Percentiles rank a stretch among this genome's conserved stretches.
Evolutionary conservation across 768 basidiomycete genomes (phyloP).

Genomic region (Mycena albidolilacea): DNA sequence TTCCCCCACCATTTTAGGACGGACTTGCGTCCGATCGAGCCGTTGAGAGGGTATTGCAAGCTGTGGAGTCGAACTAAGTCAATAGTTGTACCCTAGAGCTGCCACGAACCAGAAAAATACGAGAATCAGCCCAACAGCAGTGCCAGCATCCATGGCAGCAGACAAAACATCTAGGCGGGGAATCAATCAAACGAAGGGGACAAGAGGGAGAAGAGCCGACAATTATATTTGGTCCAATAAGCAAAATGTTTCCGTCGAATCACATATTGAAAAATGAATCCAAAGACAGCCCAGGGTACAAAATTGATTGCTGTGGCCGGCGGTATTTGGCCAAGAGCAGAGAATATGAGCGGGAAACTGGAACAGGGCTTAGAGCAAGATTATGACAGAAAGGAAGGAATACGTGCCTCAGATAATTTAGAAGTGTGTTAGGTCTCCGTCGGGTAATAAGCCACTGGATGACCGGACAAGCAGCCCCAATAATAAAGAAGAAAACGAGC

Average conservation of each 20-base stretch:
- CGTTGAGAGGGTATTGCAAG: constrained; percentile 62
- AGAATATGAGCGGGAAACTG: constrained; percentile 78
- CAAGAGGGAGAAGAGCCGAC: constrained; percentile 52
- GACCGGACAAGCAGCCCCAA: constrained; percentile 78
- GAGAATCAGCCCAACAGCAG: constrained; percentile 74
- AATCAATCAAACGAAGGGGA: neutral
- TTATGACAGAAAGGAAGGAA: neutral
- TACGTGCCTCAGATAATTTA: constrained; percentile 78
- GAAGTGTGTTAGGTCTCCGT: constrained; percentile 72
- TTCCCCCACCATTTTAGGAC: constrained; percentile 64
- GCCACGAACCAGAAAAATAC: constrained; percentile 76
- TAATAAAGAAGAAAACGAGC: constrained; percentile 79
- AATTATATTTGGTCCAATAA: constrained; percentile 87
- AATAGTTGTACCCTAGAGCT: neutral
- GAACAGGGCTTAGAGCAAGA: constrained; percentile 19
- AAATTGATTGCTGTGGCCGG: constrained; percentile 91
- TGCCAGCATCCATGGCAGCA: constrained; percentile 82
- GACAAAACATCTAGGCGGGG: constrained; percentile 72
- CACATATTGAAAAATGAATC: constrained; percentile 85
- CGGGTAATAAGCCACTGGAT: constrained; percentile 74
- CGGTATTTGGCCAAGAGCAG: constrained; percentile 78
- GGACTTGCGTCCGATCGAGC: constrained; percentile 53
- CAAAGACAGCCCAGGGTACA: constrained; percentile 81
- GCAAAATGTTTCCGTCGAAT: constrained; percentile 76
- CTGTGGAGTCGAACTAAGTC: constrained; percentile 40